A percentile compares a stretch with the other conserved stretches of the same genome.
phyloP scores from a whole-genome alignment of 192 early-diverging fungal species.

The Jimgerdemannia flammicorona region DNA sequence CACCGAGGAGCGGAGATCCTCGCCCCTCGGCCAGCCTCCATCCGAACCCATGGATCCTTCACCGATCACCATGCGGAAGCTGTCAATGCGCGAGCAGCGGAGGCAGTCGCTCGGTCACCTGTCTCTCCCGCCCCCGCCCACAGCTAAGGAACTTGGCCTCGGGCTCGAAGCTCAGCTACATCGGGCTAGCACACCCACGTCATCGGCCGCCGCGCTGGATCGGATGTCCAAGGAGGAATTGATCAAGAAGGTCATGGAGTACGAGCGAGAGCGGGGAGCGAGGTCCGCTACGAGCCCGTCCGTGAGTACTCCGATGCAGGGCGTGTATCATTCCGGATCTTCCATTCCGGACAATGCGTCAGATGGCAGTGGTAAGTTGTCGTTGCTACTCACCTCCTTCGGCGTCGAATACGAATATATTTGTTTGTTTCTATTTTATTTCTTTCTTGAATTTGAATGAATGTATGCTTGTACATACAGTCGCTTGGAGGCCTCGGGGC shows the following conservation, averaged over 20 bases:
- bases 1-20: not conserved
- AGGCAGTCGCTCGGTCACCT: conserved; percentile 8
- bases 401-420: not conserved
- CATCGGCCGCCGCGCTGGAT: conserved; percentile 1
- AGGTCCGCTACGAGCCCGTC: conserved; percentile 16
- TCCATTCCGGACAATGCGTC: not conserved
- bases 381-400: too few species aligned
- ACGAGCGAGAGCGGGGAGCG: conserved; percentile 28
- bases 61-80: not conserved
- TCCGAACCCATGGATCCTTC: not conserved
- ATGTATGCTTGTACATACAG: not conserved
- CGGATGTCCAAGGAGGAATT: conserved; percentile 30
- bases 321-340: not conserved
- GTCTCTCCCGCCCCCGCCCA: not conserved
- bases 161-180: not conserved
- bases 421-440: not conserved
- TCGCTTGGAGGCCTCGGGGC: too few species aligned
- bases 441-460: not conserved
- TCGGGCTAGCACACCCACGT: not conserved
- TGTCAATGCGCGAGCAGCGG: not conserved
- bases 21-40: not conserved
- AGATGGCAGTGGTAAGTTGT: conserved; percentile 1
- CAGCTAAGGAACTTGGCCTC: not conserved
- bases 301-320: conserved; percentile 22
- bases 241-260: conserved; percentile 41